These are phyloP conservation scores for Fusarium piperis DNA, from an alignment of 2,329 filamentous ascomycete species.

Conservation along the genomic window DNA sequence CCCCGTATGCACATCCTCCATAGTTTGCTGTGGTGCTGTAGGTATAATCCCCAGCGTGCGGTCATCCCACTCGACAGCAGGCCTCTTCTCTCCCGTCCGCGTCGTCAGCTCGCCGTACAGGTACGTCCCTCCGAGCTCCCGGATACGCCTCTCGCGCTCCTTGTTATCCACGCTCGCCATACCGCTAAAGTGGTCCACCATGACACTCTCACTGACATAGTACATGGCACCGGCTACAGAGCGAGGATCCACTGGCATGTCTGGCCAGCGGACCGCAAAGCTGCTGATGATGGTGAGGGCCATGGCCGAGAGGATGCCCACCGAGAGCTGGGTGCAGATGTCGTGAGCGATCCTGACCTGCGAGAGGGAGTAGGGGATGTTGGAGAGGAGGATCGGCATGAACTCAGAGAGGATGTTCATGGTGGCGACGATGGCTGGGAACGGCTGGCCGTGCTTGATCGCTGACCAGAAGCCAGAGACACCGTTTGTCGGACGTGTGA, in stretches of 20 bases:
- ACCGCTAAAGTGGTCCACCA: conserved; percentile 38
- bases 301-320: conserved; percentile 55
- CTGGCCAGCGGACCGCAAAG: conserved; percentile 55
- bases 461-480: conserved; percentile 54
- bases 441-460: conserved; percentile 43
- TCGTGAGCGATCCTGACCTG: conserved; percentile 52
- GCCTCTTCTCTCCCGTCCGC: conserved; percentile 26
- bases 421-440: conserved; percentile 52
- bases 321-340: conserved; percentile 53
- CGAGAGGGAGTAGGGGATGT: conserved; percentile 57
- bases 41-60: conserved; percentile 20
- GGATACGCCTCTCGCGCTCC: conserved; percentile 34
- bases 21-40: conserved; percentile 6
- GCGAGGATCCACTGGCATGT: conserved; percentile 58
- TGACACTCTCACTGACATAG: conserved; percentile 48
- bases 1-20: neutral
- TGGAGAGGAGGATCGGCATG: conserved; percentile 60
- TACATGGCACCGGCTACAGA: conserved; percentile 58
- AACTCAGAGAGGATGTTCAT: conserved; percentile 59
- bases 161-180: conserved; percentile 33
- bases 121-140: conserved; percentile 37
- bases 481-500: conserved; percentile 55
- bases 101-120: conserved; percentile 38
- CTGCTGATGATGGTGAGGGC: conserved; percentile 51
- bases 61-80: conserved; percentile 41